Evolutionary conservation across 176 grass and related monocot genomes (phyloP), one percentile per base, ranked within the genome.

Genomic region (Typha latifolia): DNA sequence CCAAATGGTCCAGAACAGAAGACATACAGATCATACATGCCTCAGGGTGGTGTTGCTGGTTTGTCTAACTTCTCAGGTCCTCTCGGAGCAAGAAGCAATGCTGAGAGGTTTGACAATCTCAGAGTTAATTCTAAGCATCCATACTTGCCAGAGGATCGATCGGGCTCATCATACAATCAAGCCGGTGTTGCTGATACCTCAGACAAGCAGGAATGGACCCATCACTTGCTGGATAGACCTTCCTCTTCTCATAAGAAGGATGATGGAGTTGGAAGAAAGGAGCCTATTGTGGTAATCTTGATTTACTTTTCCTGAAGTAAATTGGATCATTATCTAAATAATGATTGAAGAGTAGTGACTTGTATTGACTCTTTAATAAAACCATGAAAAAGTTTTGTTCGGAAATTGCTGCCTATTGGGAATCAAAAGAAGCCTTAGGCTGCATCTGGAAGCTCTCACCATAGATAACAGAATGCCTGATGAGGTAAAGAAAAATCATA

Each of bases 231-330:
- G 67, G 86, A 99, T 77, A 83, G 76, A n/a, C 84, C 89, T 11
- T 90, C 89, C 5, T 90, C 89, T 70, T 99, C 95, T 62, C 95
- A 93, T 76, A 82, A 72, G 62, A 99, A 93, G 56, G 86, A 99
- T 76, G 89, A 90, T 5, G 81, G n/a, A 15, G 62, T 11, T 8
- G 47, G 52, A 84, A 81, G 63, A 48, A 87, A 93, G 73, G 89
- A 99, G 24, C 78, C 81, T 72, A 56, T 74, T 29, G 73, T 16
- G 76, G 95, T 99, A 81, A 2, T 59, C 20, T 59, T 59, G 53
- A 59, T 21, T 59, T 21, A 22, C 6, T 59, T 59, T 21, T 19
- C n/a, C 7, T 12, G 53, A 16, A 19, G 15, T 21, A 19, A 22
- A 6, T 9, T 59, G 20, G 16, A 59, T 59, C 53, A 9, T 9